A percentile compares a stretch with the other conserved stretches of the same genome.
Conservation (phyloP, 2,329 filamentous ascomycete species). For the Arthrobotrys sinensis region DNA sequence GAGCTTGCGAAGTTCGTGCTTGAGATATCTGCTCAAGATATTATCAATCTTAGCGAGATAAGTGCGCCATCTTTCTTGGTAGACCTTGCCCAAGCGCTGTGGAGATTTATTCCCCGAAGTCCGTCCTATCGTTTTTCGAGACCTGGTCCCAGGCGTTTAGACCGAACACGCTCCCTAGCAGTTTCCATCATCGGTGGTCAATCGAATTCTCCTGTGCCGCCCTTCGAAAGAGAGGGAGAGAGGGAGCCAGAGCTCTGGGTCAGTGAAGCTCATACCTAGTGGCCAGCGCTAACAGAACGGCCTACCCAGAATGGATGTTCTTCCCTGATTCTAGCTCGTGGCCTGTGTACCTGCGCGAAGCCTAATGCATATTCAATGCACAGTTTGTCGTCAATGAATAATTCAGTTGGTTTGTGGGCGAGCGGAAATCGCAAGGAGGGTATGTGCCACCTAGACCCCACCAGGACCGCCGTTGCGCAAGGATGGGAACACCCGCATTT, state of each 20-base stretch:
- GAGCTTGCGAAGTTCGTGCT: background rate
- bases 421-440: background rate
- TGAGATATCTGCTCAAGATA: slow-evolving; percentile 3
- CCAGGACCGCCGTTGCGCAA: background rate
- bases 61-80: slow-evolving; percentile 59
- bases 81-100: slow-evolving; percentile 51
- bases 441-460: background rate
- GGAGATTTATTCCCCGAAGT: slow-evolving; percentile 13
- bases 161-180: slow-evolving; percentile 1
- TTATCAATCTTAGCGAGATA: slow-evolving; percentile 50
- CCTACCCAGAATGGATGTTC: slow-evolving; percentile 13
- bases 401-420: slow-evolving; percentile 2
- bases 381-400: background rate
- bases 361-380: slow-evolving; percentile 7
- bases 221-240: slow-evolving; percentile 1
- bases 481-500: slow-evolving; percentile 35
- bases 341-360: slow-evolving; percentile 20
- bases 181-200: slow-evolving; percentile 14
- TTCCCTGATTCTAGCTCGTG: slow-evolving; percentile 2
- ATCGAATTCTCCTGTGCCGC: slow-evolving; percentile 14
- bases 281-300: slow-evolving; percentile 23
- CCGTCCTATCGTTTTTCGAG: slow-evolving; percentile 17
- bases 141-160: slow-evolving; percentile 1
- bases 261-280: background rate
- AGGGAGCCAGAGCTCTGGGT: background rate